These are phyloP conservation scores for Mycena vitilis DNA, from an alignment of 768 basidiomycete genomes.

Conservation along the genomic window DNA sequence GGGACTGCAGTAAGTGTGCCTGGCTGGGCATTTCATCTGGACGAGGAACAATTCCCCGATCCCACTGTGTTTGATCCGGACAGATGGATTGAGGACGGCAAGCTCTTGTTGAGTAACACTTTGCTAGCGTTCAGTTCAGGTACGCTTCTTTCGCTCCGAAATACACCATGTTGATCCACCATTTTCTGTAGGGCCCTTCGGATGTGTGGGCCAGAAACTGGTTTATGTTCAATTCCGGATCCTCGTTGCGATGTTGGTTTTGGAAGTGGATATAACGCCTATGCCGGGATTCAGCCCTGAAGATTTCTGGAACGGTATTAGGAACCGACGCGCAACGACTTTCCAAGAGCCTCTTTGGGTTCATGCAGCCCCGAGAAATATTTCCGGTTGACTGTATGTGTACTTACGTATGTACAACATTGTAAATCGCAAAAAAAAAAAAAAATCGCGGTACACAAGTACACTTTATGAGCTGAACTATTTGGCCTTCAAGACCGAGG, in stretches of 20 bases:
- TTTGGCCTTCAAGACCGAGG: too few relatives aligned
- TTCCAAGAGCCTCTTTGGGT: background rate
- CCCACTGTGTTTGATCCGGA: conserved; percentile 4
- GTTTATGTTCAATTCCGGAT: conserved; percentile 3
- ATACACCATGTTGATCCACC: too few relatives aligned
- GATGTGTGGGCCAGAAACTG: conserved; percentile 11
- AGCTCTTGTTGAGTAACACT: background rate
- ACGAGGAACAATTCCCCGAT: conserved; percentile 12
- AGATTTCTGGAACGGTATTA: conserved; percentile 5
- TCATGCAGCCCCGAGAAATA: background rate
- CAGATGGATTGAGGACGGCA: conserved; percentile 18
- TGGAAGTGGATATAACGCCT: background rate
- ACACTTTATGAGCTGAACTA: too few relatives aligned
- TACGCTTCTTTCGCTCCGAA: background rate
- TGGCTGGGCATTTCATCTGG: conserved; percentile 2
- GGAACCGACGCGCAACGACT: background rate
- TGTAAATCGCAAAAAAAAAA: too few relatives aligned
- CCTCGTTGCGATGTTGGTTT: background rate
- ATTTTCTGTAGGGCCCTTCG: conserved; percentile 1
- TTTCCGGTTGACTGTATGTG: too few relatives aligned
- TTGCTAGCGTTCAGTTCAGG: conserved; percentile 8
- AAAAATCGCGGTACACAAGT: too few relatives aligned
- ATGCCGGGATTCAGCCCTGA: background rate
- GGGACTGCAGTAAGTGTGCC: conserved; percentile 14
- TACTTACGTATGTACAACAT: too few relatives aligned